These are phyloP conservation scores for Thuja plicata DNA, from an alignment of 83 land plant species.

Conservation along the genomic window DNA sequence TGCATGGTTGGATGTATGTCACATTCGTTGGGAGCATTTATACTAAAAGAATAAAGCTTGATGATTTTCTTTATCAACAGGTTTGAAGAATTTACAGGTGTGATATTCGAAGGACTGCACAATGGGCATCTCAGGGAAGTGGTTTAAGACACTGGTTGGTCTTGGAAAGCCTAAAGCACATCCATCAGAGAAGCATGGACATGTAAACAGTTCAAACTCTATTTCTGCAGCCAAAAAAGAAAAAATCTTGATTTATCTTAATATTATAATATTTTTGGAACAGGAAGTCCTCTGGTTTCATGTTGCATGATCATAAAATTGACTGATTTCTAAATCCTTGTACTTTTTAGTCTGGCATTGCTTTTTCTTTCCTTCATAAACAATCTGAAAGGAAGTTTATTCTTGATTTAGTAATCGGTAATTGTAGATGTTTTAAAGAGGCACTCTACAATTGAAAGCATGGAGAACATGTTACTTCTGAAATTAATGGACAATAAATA, in stretches of 20 bases:
- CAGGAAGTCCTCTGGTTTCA: neutral
- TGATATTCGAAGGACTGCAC: neutral
- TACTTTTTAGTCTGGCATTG: neutral
- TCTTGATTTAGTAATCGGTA: neutral
- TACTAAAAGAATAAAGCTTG: neutral
- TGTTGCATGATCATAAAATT: neutral
- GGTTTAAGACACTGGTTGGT: conserved; percentile 57
- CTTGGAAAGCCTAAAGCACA: conserved; percentile 40
- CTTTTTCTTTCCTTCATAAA: too few species aligned
- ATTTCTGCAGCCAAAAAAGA: neutral
- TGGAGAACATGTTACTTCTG: neutral
- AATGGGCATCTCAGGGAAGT: conserved; percentile 66
- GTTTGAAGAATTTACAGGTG: neutral
- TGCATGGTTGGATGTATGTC: neutral
- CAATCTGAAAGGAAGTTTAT: neutral
- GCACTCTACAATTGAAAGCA: neutral
- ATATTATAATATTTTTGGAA: neutral
- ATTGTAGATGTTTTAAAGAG: neutral
- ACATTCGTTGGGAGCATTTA: neutral
- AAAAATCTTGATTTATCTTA: neutral
- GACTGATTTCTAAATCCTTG: neutral
- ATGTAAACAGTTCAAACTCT: conserved; percentile 14
- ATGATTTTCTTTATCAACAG: neutral
- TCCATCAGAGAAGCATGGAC: conserved; percentile 35
- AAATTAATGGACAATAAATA: neutral